Evolutionary conservation across 2,329 filamentous ascomycete genomes (phyloP), one percentile per base, ranked within the genome.

Genomic region (Escovopsis sp.): DNA sequence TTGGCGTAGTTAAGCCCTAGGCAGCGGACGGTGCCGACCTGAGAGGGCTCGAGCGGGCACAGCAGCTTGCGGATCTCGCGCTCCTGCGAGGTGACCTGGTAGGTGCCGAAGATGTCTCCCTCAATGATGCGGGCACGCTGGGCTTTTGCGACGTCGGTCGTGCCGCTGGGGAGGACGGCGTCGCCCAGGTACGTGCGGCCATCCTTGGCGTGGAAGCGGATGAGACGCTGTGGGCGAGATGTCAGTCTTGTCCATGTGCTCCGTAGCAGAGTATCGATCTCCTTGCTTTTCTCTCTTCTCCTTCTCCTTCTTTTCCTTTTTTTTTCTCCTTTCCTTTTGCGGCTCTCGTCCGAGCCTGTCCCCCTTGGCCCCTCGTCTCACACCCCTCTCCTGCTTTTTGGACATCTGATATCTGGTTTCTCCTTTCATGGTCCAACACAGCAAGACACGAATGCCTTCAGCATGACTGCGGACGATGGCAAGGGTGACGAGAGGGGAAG

Each of bases 121-220:
- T 60, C 60, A 43, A 83, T 72, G 33, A 83, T 61, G 34, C 59
- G 68, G 16, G 79, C 79, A 45, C 69, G 64, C 34, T 61, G 70
- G 2, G 69, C 66, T 56, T 73, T 67, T 40, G 69, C 59, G 42
- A 82, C 66, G 47, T 83, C 74, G 33, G 53, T 70, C 27, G 67
- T 58, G 15, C 73, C 75, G 1, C 55, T 35, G 4, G 76, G 74
- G 15, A 84, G 66, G 37, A 85, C 72, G 40, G 80, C 79, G 57
- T 86, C 78, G 45, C 80, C 81, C 43, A 83, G 82, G 56, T 82
- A 79, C 26, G 70, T 68, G 37, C 65, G 64, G 51, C 79, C 79
- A 48, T 85, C 76, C 46, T 68, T 72, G 47, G 78, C 74, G 8
- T 83, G 67, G 58, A 85, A 86, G 35, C 80, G 76, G 45, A 86